Evolutionary conservation across 805 yeast species (phyloP), one percentile per base, ranked within the genome.

Genomic region (Hanseniaspora occidentalis): DNA sequence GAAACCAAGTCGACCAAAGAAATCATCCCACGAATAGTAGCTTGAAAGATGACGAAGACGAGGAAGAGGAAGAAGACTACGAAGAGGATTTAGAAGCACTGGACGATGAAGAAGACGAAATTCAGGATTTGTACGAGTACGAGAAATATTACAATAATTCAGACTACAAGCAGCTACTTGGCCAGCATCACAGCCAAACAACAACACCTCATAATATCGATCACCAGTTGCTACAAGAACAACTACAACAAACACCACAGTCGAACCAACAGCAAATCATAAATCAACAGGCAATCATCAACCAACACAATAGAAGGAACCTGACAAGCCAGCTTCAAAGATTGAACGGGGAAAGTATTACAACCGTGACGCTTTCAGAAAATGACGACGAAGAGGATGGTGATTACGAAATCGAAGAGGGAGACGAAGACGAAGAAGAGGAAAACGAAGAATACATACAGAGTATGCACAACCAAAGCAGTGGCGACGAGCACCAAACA

Each of bases 21-120:
- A 16, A 24, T n/a, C 24, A 18, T 8, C 31, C 20, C 25, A 21
- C 17, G 7, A 18, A 24, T 2, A 6, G 25, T n/a, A 17, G 17
- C 3, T 31, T 25, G 14, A 29, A 25, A 18, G 31, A 36, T 4
- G 37, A 35, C 8, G 41, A 39, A 13, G 41, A 36, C 14, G 43
- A 40, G 10, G 43, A 41, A n/a, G 42, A 40, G 20, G 43, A 41
- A 24, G 43, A 41, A 22, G 43, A 41, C 23, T 41, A 41, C 26
- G 43, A 41, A 26, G 43, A 41, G 17, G 43, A 41, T 21, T 33
- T 41, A 10, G 43, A 41, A 17, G 40, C 40, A 4, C 37, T 41
- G 25, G 40, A 41, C 26, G 43, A 41, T 33, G 43, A 36, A 27
- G 43, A 39, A 10, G 43, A 41, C 17, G 37, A 41, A 13, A 14